These are phyloP conservation scores for Irpex rosettiformis DNA, from an alignment of 1,284 basidiomycete species.

Conservation along the genomic window DNA sequence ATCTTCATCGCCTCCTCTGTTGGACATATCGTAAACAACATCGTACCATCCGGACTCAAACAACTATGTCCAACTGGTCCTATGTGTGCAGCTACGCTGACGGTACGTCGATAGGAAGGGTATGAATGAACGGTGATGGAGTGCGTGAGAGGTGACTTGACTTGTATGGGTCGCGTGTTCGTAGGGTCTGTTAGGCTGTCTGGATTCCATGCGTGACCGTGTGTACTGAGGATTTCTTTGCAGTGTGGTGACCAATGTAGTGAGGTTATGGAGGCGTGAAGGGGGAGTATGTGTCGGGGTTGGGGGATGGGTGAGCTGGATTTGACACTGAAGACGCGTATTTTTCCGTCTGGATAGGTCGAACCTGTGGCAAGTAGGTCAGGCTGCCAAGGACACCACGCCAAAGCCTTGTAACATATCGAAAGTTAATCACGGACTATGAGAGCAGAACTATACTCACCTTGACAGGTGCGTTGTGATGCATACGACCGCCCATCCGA, in stretches of 20 bases:
- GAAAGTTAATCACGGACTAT: not conserved
- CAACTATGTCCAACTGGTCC: slow-evolving; percentile 34
- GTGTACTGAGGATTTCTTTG: slow-evolving; percentile 81
- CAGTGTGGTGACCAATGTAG: slow-evolving; percentile 80
- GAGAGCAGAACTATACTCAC: slow-evolving; percentile 30
- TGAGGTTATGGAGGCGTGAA: slow-evolving; percentile 62
- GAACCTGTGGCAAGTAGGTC: slow-evolving; percentile 68
- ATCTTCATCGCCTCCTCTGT: slow-evolving; percentile 40
- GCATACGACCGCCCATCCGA: slow-evolving; percentile 38
- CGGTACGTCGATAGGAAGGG: slow-evolving; percentile 32
- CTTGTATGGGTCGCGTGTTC: slow-evolving; percentile 16
- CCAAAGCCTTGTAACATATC: slow-evolving; percentile 45
- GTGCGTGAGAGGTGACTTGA: slow-evolving; percentile 41
- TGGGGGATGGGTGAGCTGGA: slow-evolving; percentile 40
- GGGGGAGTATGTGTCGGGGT: slow-evolving; percentile 46
- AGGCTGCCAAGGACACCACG: slow-evolving; percentile 76
- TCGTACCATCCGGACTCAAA: slow-evolving; percentile 33
- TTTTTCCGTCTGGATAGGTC: slow-evolving; percentile 60
- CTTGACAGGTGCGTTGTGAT: slow-evolving; percentile 50
- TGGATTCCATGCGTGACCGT: slow-evolving; percentile 43
- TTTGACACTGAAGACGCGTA: slow-evolving; percentile 54
- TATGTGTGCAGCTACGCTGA: slow-evolving; percentile 33
- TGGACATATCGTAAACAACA: slow-evolving; percentile 36
- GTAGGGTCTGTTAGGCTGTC: slow-evolving; percentile 13
- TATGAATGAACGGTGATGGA: slow-evolving; percentile 45